Base-by-base conservation (phyloP, 306 rosid species). In the Oxytropis ochrocephala region DNA sequence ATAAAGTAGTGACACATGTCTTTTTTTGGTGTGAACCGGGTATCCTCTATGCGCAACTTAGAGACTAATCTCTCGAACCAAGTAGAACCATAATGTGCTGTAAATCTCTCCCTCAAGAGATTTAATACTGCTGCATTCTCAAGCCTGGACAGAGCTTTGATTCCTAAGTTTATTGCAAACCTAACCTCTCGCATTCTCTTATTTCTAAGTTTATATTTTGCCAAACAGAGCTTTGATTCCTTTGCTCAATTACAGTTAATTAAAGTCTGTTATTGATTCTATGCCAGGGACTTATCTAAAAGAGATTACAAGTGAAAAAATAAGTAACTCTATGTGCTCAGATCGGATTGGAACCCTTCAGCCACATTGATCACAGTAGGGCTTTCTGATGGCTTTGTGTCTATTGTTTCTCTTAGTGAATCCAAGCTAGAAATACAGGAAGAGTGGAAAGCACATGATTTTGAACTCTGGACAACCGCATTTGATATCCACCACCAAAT, bases 381-480 rank as follows among this genome's bases (percentile, higher is more conserved):
- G 39, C 97, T 86, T 70, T 90, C 97, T 8, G 88, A 90, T 79
- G 97, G 97, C 48, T 81, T 82, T 7, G 82, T 84, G 42, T 80
- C 95, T 39, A 64, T 94, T 61, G 79, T 84, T 63, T 88, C 95
- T 43, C 27, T 87, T 14, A 55, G 6, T 42, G 98, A 87, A 41
- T 88, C 96, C 19, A 74, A 78, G 33, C 75, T 90, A 54, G 84
- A 84, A 81, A 52, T 81, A 12, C 87, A 77, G 65, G 77, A 84
- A 63, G 75, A 65, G 42, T 94, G 98, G 98, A 88, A 88, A 75
- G 96, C 91, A 9, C 98, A 94, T 71, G 95, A 88, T 65, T 94
- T 85, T 87, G 96, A 90, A 74, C 86, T 94, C 14, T 94, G 98
- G 96, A 80, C 96, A 30, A 83, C 97, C 65, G 76, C 82, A 10